These are phyloP conservation scores for Ophioceras dolichostomum DNA, from an alignment of 2,329 filamentous ascomycete genomes.

Conservation along the genomic window DNA sequence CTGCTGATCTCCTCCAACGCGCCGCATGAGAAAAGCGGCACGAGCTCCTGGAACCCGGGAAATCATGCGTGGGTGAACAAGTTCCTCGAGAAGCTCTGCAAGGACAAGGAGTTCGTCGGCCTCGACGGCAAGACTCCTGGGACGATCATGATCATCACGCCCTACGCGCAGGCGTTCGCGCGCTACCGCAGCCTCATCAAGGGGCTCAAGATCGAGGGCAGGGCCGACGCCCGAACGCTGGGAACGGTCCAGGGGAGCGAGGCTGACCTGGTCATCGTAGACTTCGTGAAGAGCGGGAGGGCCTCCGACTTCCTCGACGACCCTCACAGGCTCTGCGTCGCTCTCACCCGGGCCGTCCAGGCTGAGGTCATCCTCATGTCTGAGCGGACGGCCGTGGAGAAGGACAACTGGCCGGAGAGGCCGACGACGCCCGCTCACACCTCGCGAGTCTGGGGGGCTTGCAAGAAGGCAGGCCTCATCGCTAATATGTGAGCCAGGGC, in stretches of 20 bases:
- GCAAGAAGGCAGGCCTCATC: no score
- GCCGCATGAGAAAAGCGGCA: no score
- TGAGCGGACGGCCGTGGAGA: neutral
- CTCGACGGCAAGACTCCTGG: neutral
- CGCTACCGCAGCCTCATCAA: neutral
- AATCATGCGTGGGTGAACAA: no score
- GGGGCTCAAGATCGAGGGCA: neutral
- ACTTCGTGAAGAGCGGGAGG: neutral
- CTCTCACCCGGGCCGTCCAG: neutral
- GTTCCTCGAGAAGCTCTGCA: neutral
- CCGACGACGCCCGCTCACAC: no score
- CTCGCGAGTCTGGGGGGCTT: no score
- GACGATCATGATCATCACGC: neutral
- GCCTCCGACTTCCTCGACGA: neutral
- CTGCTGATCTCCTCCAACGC: neutral
- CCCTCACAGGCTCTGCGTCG: neutral
- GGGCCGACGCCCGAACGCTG: neutral
- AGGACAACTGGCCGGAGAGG: no score
- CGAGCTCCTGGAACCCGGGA: no score
- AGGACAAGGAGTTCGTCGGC: neutral
- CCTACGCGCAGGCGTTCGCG: neutral
- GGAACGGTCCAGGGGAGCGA: neutral
- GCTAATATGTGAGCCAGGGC: no score
- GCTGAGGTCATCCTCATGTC: neutral
- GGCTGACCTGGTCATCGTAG: neutral